phyloP scores from a whole-genome alignment of 2,329 filamentous ascomycete species.

The Scleromitrula shiraiana region DNA sequence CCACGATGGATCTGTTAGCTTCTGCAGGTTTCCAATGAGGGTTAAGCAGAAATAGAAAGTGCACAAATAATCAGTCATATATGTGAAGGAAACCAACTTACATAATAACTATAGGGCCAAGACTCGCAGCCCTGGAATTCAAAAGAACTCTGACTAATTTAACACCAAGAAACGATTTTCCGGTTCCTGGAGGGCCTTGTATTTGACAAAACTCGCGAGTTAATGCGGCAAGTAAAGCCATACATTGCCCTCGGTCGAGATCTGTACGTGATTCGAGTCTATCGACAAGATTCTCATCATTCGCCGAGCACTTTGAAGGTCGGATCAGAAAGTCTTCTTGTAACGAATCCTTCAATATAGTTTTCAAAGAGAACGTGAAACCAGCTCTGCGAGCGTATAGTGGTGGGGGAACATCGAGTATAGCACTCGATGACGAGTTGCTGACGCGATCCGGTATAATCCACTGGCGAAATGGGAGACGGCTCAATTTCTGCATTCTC shows the following conservation, averaged over 20 bases:
- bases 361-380: slow-evolving; percentile 14
- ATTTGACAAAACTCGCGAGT: slow-evolving; percentile 37
- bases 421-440: background rate
- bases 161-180: slow-evolving; percentile 26
- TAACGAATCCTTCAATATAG: slow-evolving; percentile 15
- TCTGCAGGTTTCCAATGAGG: background rate
- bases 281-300: slow-evolving; percentile 15
- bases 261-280: slow-evolving; percentile 13
- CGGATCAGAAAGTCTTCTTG: slow-evolving; percentile 8
- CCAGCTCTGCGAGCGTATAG: slow-evolving; percentile 12
- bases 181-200: slow-evolving; percentile 24
- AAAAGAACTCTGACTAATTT: slow-evolving; percentile 26
- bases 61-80: background rate
- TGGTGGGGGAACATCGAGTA: slow-evolving; percentile 17
- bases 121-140: slow-evolving; percentile 25
- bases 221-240: slow-evolving; percentile 34
- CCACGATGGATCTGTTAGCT: background rate
- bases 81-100: slow-evolving; percentile 35
- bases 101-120: slow-evolving; percentile 32
- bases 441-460: background rate
- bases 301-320: background rate
- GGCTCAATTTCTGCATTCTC: background rate
- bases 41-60: background rate
- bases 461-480: slow-evolving; percentile 4
- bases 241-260: slow-evolving; percentile 20